Conservation (phyloP, 2,329 filamentous ascomycete genomes). For the Davidsoniella neocaledoniae region DNA sequence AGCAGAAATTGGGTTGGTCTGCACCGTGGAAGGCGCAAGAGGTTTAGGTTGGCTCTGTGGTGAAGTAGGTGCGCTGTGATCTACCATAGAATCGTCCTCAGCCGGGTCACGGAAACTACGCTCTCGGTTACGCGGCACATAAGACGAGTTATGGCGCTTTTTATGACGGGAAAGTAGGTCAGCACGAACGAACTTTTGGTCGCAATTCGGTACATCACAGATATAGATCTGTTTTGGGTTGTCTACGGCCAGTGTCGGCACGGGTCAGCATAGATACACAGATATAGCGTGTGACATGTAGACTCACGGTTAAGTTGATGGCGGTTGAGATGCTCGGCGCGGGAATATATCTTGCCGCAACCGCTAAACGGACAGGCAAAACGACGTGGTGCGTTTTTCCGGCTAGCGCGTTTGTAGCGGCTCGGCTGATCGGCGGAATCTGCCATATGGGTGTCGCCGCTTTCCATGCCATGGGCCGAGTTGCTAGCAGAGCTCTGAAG, state of each 20-base stretch:
- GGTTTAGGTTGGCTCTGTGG: too few species aligned
- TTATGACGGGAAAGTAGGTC: slow-evolving; percentile 56
- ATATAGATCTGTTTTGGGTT: slow-evolving; percentile 63
- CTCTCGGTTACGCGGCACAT: slow-evolving; percentile 32
- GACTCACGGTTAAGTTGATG: slow-evolving; percentile 62
- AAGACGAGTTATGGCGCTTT: slow-evolving; percentile 44
- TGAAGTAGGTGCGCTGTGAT: too few species aligned
- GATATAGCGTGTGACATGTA: neutral
- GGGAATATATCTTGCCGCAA: slow-evolving; percentile 66
- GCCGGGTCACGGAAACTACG: slow-evolving; percentile 16
- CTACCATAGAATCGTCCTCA: neutral
- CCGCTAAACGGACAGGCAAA: slow-evolving; percentile 51
- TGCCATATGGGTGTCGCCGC: too few species aligned
- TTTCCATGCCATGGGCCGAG: too few species aligned
- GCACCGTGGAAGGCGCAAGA: too few species aligned
- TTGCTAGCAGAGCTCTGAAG: too few species aligned
- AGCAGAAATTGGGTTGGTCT: too few species aligned
- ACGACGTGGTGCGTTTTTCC: slow-evolving; percentile 31
- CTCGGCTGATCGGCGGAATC: too few species aligned
- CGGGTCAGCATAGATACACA: too few species aligned
- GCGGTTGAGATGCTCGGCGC: slow-evolving; percentile 65
- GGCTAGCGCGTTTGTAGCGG: slow-evolving; percentile 27
- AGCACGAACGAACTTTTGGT: slow-evolving; percentile 60
- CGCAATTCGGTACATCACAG: slow-evolving; percentile 60
- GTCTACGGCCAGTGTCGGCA: slow-evolving; percentile 25